A percentile compares a stretch with the other conserved stretches of the same genome.
These are phyloP conservation scores for Candida bentonensis DNA, from an alignment of 805 yeast species.

Conservation along the genomic window DNA sequence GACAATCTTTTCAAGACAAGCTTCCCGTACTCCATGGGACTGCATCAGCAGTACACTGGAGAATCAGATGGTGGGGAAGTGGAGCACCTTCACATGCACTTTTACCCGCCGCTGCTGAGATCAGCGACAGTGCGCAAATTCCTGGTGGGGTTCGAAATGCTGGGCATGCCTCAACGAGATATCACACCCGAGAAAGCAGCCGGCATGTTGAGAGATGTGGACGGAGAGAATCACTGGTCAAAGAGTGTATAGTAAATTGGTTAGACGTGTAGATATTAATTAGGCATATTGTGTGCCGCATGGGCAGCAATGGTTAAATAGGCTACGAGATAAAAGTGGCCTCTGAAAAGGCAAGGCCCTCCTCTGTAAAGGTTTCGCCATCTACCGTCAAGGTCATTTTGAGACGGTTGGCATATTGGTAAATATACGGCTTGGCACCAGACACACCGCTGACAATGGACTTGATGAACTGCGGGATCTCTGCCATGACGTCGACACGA, in stretches of 20 bases:
- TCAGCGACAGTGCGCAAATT: conserved; percentile 65
- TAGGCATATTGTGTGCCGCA: no score
- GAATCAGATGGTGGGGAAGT: conserved; percentile 20
- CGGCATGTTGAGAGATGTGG: conserved; percentile 27
- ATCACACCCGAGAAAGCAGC: conserved; percentile 60
- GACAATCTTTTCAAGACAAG: conserved; percentile 57
- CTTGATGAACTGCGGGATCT: conserved; percentile 87
- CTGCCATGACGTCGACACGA: conserved; percentile 96
- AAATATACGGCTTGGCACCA: conserved; percentile 93
- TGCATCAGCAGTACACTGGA: conserved; percentile 59
- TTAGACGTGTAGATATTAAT: no score
- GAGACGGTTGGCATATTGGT: conserved; percentile 68
- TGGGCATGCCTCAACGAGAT: conserved; percentile 50
- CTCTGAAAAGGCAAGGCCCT: conserved; percentile 61
- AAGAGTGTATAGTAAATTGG: no score
- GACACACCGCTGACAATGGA: conserved; percentile 87
- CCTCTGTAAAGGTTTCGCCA: conserved; percentile 31
- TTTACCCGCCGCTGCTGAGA: conserved; percentile 64
- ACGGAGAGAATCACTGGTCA: not conserved
- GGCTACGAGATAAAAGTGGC: conserved; percentile 55
- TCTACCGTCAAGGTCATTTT: conserved; percentile 30
- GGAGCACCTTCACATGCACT: conserved; percentile 56
- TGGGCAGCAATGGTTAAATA: not conserved
- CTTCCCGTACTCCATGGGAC: conserved; percentile 73
- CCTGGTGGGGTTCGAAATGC: conserved; percentile 56